These are phyloP conservation scores for Bacidia gigantensis DNA, from an alignment of 495 filamentous ascomycete genomes.

Conservation along the genomic window DNA sequence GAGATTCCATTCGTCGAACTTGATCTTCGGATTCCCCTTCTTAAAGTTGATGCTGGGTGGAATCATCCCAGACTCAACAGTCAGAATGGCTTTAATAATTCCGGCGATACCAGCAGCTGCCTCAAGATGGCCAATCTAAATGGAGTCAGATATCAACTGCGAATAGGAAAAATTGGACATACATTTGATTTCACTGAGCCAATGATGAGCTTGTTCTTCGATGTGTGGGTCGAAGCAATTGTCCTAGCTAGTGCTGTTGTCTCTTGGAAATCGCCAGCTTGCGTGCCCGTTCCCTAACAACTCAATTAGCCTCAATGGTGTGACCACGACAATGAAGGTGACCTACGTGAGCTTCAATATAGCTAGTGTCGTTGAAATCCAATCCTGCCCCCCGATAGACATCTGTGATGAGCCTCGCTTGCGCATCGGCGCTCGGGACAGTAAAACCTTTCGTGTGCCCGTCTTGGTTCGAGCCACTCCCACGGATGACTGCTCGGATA, in stretches of 20 bases:
- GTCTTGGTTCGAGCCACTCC: constrained; percentile 32
- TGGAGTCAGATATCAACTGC: too few relatives aligned
- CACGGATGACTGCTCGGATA: constrained; percentile 25
- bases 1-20: constrained; percentile 6
- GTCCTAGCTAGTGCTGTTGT: constrained; percentile 16
- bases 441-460: constrained; percentile 35
- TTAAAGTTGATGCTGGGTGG: constrained; percentile 36
- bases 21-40: constrained; percentile 25
- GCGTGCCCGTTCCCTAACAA: constrained; percentile 14
- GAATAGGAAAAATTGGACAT: too few relatives aligned
- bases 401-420: constrained; percentile 30
- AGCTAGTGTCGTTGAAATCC: constrained; percentile 23
- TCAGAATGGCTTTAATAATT: constrained; percentile 35
- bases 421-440: constrained; percentile 27
- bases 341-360: constrained; percentile 25
- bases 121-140: constrained; percentile 21
- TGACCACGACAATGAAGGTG: constrained; percentile 40
- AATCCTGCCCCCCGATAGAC: constrained; percentile 28
- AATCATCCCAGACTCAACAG: constrained; percentile 30
- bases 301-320: constrained; percentile 28
- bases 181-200: constrained; percentile 20
- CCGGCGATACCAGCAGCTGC: constrained; percentile 32
- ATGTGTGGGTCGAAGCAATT: constrained; percentile 10
- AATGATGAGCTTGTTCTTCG: constrained; percentile 7
- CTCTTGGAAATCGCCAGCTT: constrained; percentile 9